Percentiles rank a stretch among this genome's conserved stretches.
Evolutionary conservation across 1,284 basidiomycete genomes (phyloP).

Genomic region (Ganoderma lingzhi): DNA sequence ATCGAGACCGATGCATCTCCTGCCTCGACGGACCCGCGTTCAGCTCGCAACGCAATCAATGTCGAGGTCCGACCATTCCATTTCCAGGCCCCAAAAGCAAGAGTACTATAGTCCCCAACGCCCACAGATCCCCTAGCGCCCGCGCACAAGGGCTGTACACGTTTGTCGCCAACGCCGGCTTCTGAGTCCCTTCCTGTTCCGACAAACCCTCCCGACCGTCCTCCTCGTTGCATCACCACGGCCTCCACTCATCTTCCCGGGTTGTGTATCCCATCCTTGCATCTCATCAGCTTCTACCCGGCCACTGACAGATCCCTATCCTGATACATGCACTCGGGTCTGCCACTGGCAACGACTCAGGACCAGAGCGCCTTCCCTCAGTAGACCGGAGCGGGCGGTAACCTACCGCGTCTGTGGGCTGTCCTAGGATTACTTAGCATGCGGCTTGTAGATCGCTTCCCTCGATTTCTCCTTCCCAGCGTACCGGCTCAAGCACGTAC

Average conservation of each 20-base stretch:
- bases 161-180: slow-evolving; percentile 31
- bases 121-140: slow-evolving; percentile 4
- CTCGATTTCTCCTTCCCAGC: slow-evolving; percentile 3
- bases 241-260: slow-evolving; percentile 15
- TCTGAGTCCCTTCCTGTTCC: slow-evolving; percentile 19
- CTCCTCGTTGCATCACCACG: slow-evolving; percentile 15
- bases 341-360: slow-evolving; percentile 4
- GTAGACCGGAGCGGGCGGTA: slow-evolving; percentile 20
- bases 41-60: slow-evolving; percentile 19
- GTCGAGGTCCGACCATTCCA: slow-evolving; percentile 13
- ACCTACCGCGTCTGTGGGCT: neutral
- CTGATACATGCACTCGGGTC: slow-evolving; percentile 28
- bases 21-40: slow-evolving; percentile 29
- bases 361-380: slow-evolving; percentile 13
- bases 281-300: slow-evolving; percentile 28
- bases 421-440: neutral
- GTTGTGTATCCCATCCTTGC: slow-evolving; percentile 22
- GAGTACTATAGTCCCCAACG: slow-evolving; percentile 12
- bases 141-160: slow-evolving; percentile 16
- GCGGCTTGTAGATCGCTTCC: slow-evolving; percentile 1
- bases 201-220: slow-evolving; percentile 10
- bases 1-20: slow-evolving; percentile 26
- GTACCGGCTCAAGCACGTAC: neutral
- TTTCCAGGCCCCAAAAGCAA: neutral
- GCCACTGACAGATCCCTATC: slow-evolving; percentile 31